Evolutionary conservation across 768 basidiomycete species (phyloP), one percentile per base, ranked within the genome.

Genomic region (Megacollybia marginata): DNA sequence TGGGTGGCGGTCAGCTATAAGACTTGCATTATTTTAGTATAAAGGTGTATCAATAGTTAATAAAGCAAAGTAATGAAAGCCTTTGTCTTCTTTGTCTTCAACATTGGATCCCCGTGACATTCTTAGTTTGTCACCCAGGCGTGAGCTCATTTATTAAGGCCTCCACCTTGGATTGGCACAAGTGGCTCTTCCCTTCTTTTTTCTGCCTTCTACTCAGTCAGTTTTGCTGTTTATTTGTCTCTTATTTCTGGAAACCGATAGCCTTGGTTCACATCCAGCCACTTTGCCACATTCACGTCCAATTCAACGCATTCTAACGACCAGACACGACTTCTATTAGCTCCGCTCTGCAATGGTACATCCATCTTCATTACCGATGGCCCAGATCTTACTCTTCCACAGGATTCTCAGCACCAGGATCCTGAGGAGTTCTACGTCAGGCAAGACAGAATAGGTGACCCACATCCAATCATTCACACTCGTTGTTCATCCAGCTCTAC

Each of bases 391-490:
- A 50, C 50, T 50, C 42, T 56, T 48, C 49, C 50, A 46, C 62
- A 88, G 85, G 84, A 86, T 54, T 64, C 80, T 43, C 76, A 73
- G 56, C 72, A 78, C 58, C 84, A 87, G 69, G 95, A 99, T 74
- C 95, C 95, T 50, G 94, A 97, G 67, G 92, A 94, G 59, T 81
- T 92, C 62, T 99, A 96, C 66, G 93, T 97, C 55, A 91, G 87
- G 66, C 95, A 99, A 72, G 89, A 96, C 67, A 82, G 93, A 65
- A 97, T 99, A 61, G 95, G 95, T 95, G 57, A 28, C 4, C 2
- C 6, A 3, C 40, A 74, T 65, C 33, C 31, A 33, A 54, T 48
- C 54, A 61, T 48, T 28, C 38, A 46, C 34, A 43, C 33, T 36
- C 50, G 51, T 42, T 42, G 8, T 46, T 42, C 44, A 48, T 55